Base-by-base conservation (phyloP, 495 filamentous ascomycete species). In the Aspergillus conjunctus region DNA sequence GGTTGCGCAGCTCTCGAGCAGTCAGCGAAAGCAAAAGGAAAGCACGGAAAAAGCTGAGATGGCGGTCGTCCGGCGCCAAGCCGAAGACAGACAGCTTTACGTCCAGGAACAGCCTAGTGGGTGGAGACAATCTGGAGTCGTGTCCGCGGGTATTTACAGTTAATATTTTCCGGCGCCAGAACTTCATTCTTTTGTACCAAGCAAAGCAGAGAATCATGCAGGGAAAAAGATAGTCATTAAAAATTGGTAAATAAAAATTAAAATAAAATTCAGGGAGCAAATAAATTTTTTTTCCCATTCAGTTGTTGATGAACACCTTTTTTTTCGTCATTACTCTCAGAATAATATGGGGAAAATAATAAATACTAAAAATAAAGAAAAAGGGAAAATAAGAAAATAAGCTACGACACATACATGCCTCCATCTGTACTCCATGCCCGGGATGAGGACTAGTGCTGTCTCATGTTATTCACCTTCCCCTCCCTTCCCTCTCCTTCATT, bases 1-100 rank as follows among this genome's bases (percentile, higher is more conserved):
- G 78, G 78, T 77, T 77, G 74, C 63, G 78, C 66, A 79, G 73
- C 73, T 76, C 67, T 66, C 62, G 67, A 65, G 71, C 69, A 71
- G 73, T 73, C 70, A 77, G 68, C 63, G 64, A 71, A 63, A 59
- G 43, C 61, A 61, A 64, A 66, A 57, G 62, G 55, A 62, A 69
- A 60, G 64, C 62, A 68, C 59, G 66, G 68, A 66, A 66, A 26
- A 65, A 66, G 66, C 69, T 71, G 69, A 69, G 64, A 64, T 60
- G 65, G 58, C 57, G 59, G 64, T 63, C 56, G 61, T 63, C 63
- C 63, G 59, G 64, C 65, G 63, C 62, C 62, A 63, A 65, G 68
- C 56, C 56, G 26, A 56, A 57, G 65, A 60, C 63, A 58, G 68
- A 50, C 63, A 66, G 61, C 60, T 61, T 39, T 31, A 39, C 63